Base-by-base conservation (phyloP, 2,329 filamentous ascomycete species). In the Xylariales sp. region DNA sequence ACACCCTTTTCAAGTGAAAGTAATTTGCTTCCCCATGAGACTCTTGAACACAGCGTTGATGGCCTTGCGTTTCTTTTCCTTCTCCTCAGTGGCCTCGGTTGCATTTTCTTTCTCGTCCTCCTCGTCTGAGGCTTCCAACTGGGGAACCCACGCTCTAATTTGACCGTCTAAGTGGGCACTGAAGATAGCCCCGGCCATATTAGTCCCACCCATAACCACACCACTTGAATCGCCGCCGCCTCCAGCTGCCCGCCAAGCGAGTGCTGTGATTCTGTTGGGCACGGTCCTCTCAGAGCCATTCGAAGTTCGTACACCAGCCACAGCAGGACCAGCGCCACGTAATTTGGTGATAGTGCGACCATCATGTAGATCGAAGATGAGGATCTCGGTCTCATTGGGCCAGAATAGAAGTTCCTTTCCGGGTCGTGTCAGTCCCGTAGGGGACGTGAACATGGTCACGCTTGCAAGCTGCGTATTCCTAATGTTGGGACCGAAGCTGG, bases 121-220 rank as follows among this genome's bases (percentile, higher is more conserved):
- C 51, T 75, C 58, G 49, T 77, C 63, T 24, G 65, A 67, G 4
- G 74, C 77, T 1, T 69, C 62, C 5, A 78, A 63, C 25, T 69
- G 67, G 2, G 87, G 85, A 51, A 74, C 73, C 89, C 91, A 96
- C 4, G 78, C 78, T 32, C 84, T 76, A 43, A 97, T 91, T 39
- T 83, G 84, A 0, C 91, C 91, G 57, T 96, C 88, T 3, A 83
- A 73, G 54, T 95, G 88, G 2, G 82, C 84, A 40, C 88, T 93
- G 63, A 88, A 94, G 43, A 96, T 56, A 7, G 68, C 73, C 1
- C 76, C 76, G 4, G 70, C 51, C 15, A 68, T 69, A 46, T 71
- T 76, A 3, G 60, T 66, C 2, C 75, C 76, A 4, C 76, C 76
- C 68, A 78, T 75, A 50, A 84, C 81, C 1, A 83, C 59, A 0